Evolutionary conservation across 2,329 filamentous ascomycete genomes (phyloP), one percentile per base, ranked within the genome.

Genomic region (Diaporthe sp.): DNA sequence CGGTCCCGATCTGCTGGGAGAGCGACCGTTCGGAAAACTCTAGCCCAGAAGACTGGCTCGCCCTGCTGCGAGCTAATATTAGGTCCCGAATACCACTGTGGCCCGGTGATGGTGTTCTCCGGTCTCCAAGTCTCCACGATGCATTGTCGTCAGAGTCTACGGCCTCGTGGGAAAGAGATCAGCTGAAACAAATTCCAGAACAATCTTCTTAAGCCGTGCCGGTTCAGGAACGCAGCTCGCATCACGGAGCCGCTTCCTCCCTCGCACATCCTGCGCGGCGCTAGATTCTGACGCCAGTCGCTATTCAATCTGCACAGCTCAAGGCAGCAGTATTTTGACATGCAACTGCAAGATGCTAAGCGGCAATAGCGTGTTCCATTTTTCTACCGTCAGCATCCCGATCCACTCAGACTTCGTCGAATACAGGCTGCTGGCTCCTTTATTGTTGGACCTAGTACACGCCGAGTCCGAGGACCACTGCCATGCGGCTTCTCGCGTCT

Each of bases 111-210:
- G 65, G 65, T 53, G 65, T 22, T 53, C 71, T 61, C 57, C 71
- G 25, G 71, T 51, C 46, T 61, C 55, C 57, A 62, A 62, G 44
- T 39, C 34, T 39, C 55, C 57, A 72, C 44, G 46, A 60, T 39
- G 57, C 39, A 37, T 46, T 61, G 25, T 37, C 51, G 25, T 37
- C 31, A 51, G 44, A 58, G 31, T 51, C 22, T 49, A 62, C n/a
- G 31, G 44, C 71, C 51, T 72, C 34, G 65, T 70, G 65, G 49
- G 49, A 55, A 42, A 42, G 55, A 42, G 49, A 70, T 70, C 65
- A 70, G 65, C 65, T 70, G 65, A 42, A 55, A 55, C 65, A 70
- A 55, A 70, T 55, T 70, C 65, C 49, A 70, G 65, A 70, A 70
- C 49, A 42, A 49, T 55, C 65, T 70, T 42, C 34, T 42, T 28